Conservation (phyloP, 2,329 filamentous ascomycete species). For the Truncatella angustata region DNA sequence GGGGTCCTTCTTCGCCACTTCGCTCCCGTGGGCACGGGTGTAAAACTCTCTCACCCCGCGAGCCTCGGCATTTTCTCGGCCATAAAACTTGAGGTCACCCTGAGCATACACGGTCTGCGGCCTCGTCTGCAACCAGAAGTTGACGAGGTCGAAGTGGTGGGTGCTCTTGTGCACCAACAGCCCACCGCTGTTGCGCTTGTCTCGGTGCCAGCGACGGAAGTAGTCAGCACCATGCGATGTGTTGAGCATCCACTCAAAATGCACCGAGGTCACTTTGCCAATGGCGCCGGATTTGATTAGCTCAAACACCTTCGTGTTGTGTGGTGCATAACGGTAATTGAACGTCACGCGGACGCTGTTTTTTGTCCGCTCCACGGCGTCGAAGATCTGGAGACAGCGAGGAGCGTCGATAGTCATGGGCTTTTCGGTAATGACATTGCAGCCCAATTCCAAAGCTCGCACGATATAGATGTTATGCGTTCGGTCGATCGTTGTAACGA, state of each 20-base stretch:
- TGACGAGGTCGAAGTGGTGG: slow-evolving; percentile 63
- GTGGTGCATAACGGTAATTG: slow-evolving; percentile 65
- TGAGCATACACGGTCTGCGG: slow-evolving; percentile 57
- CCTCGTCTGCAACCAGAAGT: slow-evolving; percentile 58
- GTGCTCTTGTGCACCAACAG: slow-evolving; percentile 62
- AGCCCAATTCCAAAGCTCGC: slow-evolving; percentile 56
- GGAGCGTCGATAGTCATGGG: slow-evolving; percentile 62
- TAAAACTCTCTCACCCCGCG: slow-evolving; percentile 53
- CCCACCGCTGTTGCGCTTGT: slow-evolving; percentile 58
- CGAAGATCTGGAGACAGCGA: slow-evolving; percentile 53
- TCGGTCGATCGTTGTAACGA: slow-evolving; percentile 62
- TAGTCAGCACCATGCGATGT: slow-evolving; percentile 62
- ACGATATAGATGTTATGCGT: slow-evolving; percentile 61
- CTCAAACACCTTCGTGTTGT: slow-evolving; percentile 59
- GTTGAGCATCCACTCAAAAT: slow-evolving; percentile 65
- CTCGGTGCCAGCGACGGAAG: slow-evolving; percentile 62
- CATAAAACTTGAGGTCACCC: slow-evolving; percentile 60
- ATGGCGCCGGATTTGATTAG: slow-evolving; percentile 53
- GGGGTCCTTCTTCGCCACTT: slow-evolving; percentile 50
- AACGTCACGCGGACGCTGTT: slow-evolving; percentile 56
- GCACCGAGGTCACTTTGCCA: slow-evolving; percentile 54
- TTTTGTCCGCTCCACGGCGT: slow-evolving; percentile 49
- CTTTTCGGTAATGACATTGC: slow-evolving; percentile 62
- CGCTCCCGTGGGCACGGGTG: slow-evolving; percentile 47
- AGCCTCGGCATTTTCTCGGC: slow-evolving; percentile 57